These are phyloP conservation scores for Glomus cerebriforme DNA, from an alignment of 192 early-diverging fungal species.

Conservation along the genomic window DNA sequence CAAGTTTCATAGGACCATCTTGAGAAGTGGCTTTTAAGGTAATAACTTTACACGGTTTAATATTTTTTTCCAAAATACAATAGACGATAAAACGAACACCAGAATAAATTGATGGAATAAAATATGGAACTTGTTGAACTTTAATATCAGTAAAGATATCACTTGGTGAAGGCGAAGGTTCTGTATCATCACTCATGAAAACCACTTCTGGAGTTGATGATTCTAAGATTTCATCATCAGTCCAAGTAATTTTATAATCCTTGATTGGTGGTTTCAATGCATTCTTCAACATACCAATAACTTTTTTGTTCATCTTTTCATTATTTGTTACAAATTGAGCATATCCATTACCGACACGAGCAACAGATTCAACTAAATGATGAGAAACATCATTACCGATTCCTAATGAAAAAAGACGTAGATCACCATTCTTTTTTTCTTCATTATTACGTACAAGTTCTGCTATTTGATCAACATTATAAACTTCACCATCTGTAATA, in stretches of 20 bases:
- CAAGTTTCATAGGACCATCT: not conserved
- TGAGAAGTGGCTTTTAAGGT: not conserved
- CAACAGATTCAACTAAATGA: slow-evolving; percentile 53
- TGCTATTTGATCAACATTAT: slow-evolving; percentile 42
- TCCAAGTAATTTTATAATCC: slow-evolving; percentile 47
- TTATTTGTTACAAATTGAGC: slow-evolving; percentile 47
- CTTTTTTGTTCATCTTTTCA: slow-evolving; percentile 54
- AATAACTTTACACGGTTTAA: not conserved
- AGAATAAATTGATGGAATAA: slow-evolving; percentile 16
- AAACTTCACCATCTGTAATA: slow-evolving; percentile 54
- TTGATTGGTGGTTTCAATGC: slow-evolving; percentile 43
- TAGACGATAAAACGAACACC: slow-evolving; percentile 15
- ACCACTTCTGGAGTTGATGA: not conserved
- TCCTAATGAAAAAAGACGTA: slow-evolving; percentile 53
- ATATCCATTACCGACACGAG: slow-evolving; percentile 50
- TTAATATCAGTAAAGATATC: not conserved
- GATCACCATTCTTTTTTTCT: slow-evolving; percentile 14
- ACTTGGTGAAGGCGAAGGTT: not conserved
- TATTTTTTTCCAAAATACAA: not conserved
- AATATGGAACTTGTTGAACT: slow-evolving; percentile 21
- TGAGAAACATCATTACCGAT: slow-evolving; percentile 53
- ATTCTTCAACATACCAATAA: slow-evolving; percentile 56
- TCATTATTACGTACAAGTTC: slow-evolving; percentile 34
- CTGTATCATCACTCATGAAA: not conserved
- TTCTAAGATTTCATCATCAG: not conserved